These are phyloP conservation scores for Globisporangium paddicum DNA, from an alignment of 352 stramenopile species.

Conservation along the genomic window DNA sequence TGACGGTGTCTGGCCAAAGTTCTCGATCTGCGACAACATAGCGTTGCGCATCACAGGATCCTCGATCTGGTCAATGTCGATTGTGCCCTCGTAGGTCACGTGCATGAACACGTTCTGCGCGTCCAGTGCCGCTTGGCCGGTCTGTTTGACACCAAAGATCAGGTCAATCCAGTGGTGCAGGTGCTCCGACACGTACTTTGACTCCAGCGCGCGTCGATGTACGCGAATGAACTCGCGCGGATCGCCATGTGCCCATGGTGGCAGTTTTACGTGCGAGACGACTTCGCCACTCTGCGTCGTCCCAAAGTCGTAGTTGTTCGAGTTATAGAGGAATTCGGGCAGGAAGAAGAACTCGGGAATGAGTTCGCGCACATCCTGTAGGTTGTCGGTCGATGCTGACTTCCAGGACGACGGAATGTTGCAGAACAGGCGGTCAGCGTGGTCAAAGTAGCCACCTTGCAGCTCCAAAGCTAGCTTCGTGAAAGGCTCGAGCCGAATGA, in stretches of 20 bases:
- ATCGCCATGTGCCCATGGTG: slow-evolving; percentile 92
- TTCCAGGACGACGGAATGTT: slow-evolving; percentile 93
- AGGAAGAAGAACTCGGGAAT: slow-evolving; percentile 82
- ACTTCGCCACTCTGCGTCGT: slow-evolving; percentile 80
- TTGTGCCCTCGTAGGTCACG: slow-evolving; percentile 77
- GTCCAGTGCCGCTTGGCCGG: slow-evolving; percentile 87
- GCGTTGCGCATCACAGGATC: slow-evolving; percentile 90
- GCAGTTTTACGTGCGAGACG: slow-evolving; percentile 91
- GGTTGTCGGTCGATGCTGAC: slow-evolving; percentile 91
- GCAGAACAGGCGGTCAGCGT: slow-evolving; percentile 95
- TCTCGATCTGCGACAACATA: slow-evolving; percentile 89
- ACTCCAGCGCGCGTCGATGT: slow-evolving; percentile 95
- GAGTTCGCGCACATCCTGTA: slow-evolving; percentile 82
- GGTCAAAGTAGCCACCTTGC: slow-evolving; percentile 87
- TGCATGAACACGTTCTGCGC: slow-evolving; percentile 93
- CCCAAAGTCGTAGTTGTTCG: slow-evolving; percentile 63
- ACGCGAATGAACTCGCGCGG: slow-evolving; percentile 94
- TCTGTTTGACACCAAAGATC: slow-evolving; percentile 96
- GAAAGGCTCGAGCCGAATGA: slow-evolving; percentile 92
- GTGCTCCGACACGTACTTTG: slow-evolving; percentile 93
- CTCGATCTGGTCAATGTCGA: slow-evolving; percentile 76
- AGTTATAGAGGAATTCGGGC: slow-evolving; percentile 77
- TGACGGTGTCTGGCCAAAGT: slow-evolving; percentile 88
- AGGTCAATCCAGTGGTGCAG: slow-evolving; percentile 98
- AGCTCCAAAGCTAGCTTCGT: slow-evolving; percentile 60